phyloP scores from a whole-genome alignment of 768 basidiomycete genomes.

The Candolleomyces eurysporus region DNA sequence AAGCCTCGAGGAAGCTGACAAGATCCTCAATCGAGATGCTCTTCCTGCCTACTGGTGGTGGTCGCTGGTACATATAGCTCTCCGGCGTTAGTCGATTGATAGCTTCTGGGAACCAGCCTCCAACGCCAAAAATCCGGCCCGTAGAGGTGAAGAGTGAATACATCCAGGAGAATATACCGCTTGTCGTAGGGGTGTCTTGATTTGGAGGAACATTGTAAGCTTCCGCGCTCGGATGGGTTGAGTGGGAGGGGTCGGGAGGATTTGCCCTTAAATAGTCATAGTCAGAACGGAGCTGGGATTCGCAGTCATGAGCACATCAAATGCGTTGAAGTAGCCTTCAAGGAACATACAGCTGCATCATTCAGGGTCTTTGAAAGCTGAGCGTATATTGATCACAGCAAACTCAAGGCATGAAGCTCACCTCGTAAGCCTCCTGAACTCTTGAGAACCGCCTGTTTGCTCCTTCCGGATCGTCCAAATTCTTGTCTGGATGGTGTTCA shows the following conservation, averaged over 20 bases:
- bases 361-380: slow-evolving; percentile 1
- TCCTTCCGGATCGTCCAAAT: slow-evolving; percentile 61
- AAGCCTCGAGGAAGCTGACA: neutral
- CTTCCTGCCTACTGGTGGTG: neutral
- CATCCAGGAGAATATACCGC: neutral
- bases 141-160: neutral
- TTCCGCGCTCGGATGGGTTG: neutral
- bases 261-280: neutral
- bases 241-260: neutral
- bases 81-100: neutral
- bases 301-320: neutral
- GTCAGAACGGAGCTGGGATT: neutral
- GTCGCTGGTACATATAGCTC: neutral
- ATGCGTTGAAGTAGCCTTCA: neutral
- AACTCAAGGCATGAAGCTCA: neutral
- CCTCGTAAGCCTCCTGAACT: slow-evolving; percentile 80
- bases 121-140: neutral
- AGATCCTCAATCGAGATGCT: neutral
- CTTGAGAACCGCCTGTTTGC: slow-evolving; percentile 67
- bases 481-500: slow-evolving; percentile 69
- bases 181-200: neutral
- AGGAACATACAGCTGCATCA: neutral
- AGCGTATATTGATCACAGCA: neutral
- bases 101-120: neutral
- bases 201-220: neutral